Evolutionary conservation across 805 yeast species (phyloP).

Genomic region (Suhomyces vadensis): DNA sequence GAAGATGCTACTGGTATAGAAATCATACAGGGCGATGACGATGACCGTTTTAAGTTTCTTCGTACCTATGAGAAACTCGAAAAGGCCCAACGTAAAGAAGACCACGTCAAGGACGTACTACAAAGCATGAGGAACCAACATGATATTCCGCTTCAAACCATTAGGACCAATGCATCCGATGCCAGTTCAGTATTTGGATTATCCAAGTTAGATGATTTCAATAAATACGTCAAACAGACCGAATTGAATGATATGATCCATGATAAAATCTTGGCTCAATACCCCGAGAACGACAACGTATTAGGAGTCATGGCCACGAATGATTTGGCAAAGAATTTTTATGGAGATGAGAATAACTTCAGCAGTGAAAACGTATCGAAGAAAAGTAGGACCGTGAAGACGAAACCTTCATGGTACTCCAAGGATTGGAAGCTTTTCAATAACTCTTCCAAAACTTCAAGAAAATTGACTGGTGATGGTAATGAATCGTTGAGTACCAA

Average conservation of each 20-base stretch:
- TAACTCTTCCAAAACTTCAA: conserved; percentile 4
- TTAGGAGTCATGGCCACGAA: conserved; percentile 26
- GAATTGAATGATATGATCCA: conserved; percentile 35
- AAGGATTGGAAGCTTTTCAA: conserved; percentile 8
- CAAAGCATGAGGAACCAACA: conserved; percentile 10
- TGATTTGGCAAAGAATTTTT: conserved; percentile 30
- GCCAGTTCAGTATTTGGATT: conserved; percentile 29
- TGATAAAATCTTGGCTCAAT: conserved; percentile 15
- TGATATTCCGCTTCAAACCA: conserved; percentile 14
- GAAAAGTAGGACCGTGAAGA: conserved; percentile 7
- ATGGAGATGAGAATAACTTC: conserved; percentile 19
- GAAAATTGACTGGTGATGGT: background rate
- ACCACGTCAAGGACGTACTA: conserved; percentile 7
- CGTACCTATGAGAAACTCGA: conserved; percentile 22
- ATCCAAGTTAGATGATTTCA: conserved; percentile 36
- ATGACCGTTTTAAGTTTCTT: conserved; percentile 30
- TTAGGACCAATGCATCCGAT: conserved; percentile 9
- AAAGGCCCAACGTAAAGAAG: conserved; percentile 8
- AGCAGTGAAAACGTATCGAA: conserved; percentile 7
- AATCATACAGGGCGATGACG: conserved; percentile 3
- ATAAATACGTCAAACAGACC: conserved; percentile 33
- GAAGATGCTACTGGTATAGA: background rate
- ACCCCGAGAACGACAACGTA: conserved; percentile 20
- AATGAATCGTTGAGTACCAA: conserved; percentile 5
- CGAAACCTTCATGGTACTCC: conserved; percentile 17